Evolutionary conservation across 805 yeast species (phyloP).

Genomic region (Kuraishia ogatae): DNA sequence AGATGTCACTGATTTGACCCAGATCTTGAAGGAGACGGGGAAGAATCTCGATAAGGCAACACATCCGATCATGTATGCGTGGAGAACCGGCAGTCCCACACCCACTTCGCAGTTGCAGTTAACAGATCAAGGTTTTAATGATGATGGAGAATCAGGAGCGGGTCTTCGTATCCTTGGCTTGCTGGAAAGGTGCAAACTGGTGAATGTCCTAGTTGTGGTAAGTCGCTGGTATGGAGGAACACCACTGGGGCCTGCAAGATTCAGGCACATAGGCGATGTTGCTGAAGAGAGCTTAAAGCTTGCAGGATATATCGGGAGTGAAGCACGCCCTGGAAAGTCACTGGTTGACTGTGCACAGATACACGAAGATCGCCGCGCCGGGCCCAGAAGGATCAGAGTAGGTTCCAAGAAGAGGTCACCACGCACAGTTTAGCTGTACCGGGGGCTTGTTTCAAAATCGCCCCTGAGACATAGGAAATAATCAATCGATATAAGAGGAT

Average conservation of each 20-base stretch:
- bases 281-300: constrained; percentile 41
- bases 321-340: background rate
- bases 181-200: constrained; percentile 36
- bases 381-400: no score
- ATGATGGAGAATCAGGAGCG: constrained; percentile 71
- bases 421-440: no score
- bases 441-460: no score
- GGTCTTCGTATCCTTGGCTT: constrained; percentile 52
- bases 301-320: constrained; percentile 18
- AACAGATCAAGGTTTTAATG: constrained; percentile 48
- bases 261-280: constrained; percentile 53
- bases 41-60: constrained; percentile 39
- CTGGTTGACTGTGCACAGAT: background rate
- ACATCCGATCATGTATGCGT: constrained; percentile 70
- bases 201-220: constrained; percentile 57
- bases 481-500: no score
- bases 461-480: no score
- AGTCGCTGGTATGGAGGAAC: constrained; percentile 80
- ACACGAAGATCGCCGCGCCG: background rate
- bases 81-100: constrained; percentile 31
- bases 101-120: background rate
- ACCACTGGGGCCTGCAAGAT: constrained; percentile 64
- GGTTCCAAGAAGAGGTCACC: no score
- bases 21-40: background rate
- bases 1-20: background rate